Evolutionary conservation across 208 protist genomes (phyloP), one percentile per base, ranked within the genome.

Genomic region (Trypanosoma lewisi): DNA sequence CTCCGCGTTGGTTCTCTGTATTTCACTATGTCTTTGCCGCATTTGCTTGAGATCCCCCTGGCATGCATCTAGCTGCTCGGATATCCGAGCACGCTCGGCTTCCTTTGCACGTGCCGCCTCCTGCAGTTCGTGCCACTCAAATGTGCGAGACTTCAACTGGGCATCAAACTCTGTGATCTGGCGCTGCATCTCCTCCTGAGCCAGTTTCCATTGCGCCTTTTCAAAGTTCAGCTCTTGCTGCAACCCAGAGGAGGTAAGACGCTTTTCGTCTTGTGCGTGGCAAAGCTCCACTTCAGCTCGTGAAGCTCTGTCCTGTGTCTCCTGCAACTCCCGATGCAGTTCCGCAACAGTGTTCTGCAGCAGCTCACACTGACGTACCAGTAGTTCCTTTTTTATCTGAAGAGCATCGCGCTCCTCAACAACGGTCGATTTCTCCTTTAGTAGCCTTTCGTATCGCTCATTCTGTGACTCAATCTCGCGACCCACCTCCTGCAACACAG

Each of bases 401-500:
- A 93, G 54, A 34, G 37, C 31, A 0, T 65, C 54, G 25, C 70
- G 59, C 30, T 82, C 72, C 11, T 33, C 31, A 54, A 37, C 31
- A 9, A 73, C 33, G 1, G 34, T 28, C 14, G 67, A 42, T 54
- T 85, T 66, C 23, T 68, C 70, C 34, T 56, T 53, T 2, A 73
- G 41, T n/a, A 90, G 63, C 17, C 58, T 57, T 0, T 75, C 75
- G 59, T 86, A 82, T 0, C 73, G 68, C 4, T 49, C 28, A 11
- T 77, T 76, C 59, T 88, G 82, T 47, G 64, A 54, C 61, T 84
- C 81, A 37, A 93, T 83, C 67, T 93, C 87, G 23, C 33, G 63
- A n/a, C 69, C 75, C 17, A 93, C 77, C 45, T 86, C 70, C 59
- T 80, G 67, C 19, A 93, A 75, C 36, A 89, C 75, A 11, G 66